phyloP scores from a whole-genome alignment of 2,329 filamentous ascomycete species.

The Fusarium sp. region DNA sequence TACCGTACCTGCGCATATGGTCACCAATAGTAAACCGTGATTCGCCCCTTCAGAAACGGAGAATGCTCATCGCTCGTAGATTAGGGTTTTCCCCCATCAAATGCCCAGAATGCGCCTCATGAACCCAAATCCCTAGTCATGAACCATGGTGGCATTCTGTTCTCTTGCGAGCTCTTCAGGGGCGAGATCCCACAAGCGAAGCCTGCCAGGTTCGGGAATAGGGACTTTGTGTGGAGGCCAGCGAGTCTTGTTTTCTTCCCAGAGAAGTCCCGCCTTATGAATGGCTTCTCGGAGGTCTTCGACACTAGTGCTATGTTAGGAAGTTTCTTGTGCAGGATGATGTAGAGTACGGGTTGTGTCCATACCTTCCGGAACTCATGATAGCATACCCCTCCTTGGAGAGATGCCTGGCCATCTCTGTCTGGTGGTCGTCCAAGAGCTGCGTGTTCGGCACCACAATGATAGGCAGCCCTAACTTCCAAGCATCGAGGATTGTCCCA shows the following conservation, averaged over 20 bases:
- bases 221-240: constrained; percentile 47
- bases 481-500: constrained; percentile 85
- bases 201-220: constrained; percentile 20
- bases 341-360: background rate
- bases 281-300: constrained; percentile 50
- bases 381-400: constrained; percentile 78
- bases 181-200: constrained; percentile 50
- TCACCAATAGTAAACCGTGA: background rate
- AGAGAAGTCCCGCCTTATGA: constrained; percentile 50
- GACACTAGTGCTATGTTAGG: constrained; percentile 32
- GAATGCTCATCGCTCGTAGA: background rate
- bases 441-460: constrained; percentile 87
- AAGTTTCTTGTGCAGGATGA: background rate
- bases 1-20: background rate
- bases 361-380: constrained; percentile 73
- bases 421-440: constrained; percentile 90
- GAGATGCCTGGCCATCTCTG: constrained; percentile 82
- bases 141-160: constrained; percentile 50
- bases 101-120: constrained; percentile 7
- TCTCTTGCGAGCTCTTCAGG: constrained; percentile 48
- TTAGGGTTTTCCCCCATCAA: background rate
- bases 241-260: constrained; percentile 49
- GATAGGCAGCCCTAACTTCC: constrained; percentile 77
- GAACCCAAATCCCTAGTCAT: constrained; percentile 49
- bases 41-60: background rate